Evolutionary conservation across 768 basidiomycete species (phyloP).

Genomic region (Serendipita sp.): DNA sequence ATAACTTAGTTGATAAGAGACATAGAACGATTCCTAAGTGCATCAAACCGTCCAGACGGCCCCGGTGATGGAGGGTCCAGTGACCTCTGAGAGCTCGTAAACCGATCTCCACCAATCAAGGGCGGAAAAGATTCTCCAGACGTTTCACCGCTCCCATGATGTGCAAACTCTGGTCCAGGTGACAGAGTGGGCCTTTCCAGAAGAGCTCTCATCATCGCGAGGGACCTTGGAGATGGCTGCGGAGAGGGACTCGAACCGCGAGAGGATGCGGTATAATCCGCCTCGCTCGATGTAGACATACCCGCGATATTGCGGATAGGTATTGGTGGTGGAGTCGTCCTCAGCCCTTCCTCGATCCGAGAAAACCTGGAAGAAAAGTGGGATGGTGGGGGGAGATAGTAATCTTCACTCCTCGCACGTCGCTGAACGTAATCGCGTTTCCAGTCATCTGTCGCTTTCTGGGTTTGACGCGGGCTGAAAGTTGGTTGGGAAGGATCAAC

Average conservation of each 20-base stretch:
- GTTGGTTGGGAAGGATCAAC: not conserved
- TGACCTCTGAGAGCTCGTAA: not conserved
- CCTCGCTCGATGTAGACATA: not conserved
- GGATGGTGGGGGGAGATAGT: not conserved
- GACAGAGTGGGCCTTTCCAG: not conserved
- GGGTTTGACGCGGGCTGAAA: not conserved
- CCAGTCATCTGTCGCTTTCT: not conserved
- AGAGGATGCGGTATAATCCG: not conserved
- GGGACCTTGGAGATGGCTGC: not conserved
- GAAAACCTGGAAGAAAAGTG: not conserved
- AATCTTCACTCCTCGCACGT: slow-evolving; percentile 1
- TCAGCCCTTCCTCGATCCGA: not conserved
- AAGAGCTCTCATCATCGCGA: not conserved
- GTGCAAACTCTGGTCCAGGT: not conserved
- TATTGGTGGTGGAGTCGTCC: not conserved
- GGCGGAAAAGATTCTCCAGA: not conserved
- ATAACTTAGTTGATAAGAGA: slow-evolving; percentile 1
- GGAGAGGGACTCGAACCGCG: not conserved
- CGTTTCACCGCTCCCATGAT: not conserved
- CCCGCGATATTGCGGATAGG: not conserved
- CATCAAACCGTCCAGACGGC: not conserved
- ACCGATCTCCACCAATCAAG: not conserved
- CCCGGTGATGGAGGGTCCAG: not conserved
- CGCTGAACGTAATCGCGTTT: not conserved
- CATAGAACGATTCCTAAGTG: not conserved